Percentiles rank a stretch among this genome's conserved stretches.
These are phyloP conservation scores for Sphaerulina musiva DNA, from an alignment of 2,329 filamentous ascomycete genomes.

Conservation along the genomic window DNA sequence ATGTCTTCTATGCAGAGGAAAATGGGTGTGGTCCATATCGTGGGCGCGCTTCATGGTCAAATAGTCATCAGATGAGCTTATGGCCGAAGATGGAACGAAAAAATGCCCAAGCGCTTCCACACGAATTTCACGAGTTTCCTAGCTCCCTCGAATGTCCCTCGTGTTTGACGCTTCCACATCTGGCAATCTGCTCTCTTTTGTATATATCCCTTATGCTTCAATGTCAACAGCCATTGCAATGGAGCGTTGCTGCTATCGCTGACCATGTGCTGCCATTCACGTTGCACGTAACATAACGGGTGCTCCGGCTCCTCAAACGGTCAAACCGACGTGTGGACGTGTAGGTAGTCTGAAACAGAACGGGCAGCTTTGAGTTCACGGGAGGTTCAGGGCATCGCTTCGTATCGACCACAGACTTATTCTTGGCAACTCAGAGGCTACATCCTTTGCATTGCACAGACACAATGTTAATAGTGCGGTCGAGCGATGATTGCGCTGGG, in stretches of 20 bases:
- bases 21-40: slow-evolving; percentile 1
- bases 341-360: no score
- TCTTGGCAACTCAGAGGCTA: neutral
- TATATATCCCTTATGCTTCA: neutral
- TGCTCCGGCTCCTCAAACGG: no score
- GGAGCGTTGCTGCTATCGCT: no score
- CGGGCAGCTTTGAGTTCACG: neutral
- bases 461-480: neutral
- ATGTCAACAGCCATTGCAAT: neutral
- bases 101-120: slow-evolving; percentile 2
- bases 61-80: slow-evolving; percentile 8
- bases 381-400: neutral
- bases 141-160: neutral
- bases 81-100: slow-evolving; percentile 9
- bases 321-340: no score
- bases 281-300: no score
- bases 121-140: slow-evolving; percentile 1
- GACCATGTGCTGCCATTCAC: no score
- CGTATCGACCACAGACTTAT: neutral
- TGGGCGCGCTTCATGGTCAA: slow-evolving; percentile 5
- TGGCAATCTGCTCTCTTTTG: neutral
- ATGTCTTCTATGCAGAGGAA: slow-evolving; percentile 8
- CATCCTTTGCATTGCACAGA: neutral
- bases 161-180: neutral
- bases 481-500: neutral